Evolutionary conservation across 2,329 filamentous ascomycete species (phyloP), one percentile per base, ranked within the genome.

Genomic region (Colletotrichum echinochloae): DNA sequence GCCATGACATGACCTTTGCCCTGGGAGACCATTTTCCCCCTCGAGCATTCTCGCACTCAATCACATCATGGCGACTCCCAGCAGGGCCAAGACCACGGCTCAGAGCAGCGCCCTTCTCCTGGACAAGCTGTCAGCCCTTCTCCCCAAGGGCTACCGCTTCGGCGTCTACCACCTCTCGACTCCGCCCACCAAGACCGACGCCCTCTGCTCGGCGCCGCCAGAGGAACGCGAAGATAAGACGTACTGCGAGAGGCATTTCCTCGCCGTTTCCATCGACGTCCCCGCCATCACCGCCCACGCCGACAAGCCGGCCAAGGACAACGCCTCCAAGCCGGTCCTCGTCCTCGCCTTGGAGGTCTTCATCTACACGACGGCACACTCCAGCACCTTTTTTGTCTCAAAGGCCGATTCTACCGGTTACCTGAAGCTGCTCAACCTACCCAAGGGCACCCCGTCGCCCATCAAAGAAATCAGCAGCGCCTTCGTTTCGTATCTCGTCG

Each of bases 391-490:
- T 64, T 99, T 99, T 79, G 92, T 99, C 30, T 95, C 95, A 73
- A 99, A 99, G 81, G 96, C 96, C 59, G 96, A 99, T 82, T 98
- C 96, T 12, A 98, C 95, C 0, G 96, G 97, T 30, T 97, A 94
- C 78, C 83, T 98, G 12, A 85, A 90, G 74, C 84, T 92, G 2
- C 83, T 95, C 44, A 83, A 88, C 23, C 83, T 93, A 0, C 88
- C 90, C 20, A 87, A 83, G 74, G 85, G 88, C n/a, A 84, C 86
- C 0, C 84, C 88, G 0, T 96, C 93, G 4, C 94, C 94, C 0
- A 87, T 97, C 60, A 90, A 92, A 72, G 86, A 90, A 39, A 87
- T 97, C 54, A 92, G 91, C 57, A 89, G 90, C 6, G 88, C 90
- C 0, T 97, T 98, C 74, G 80, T 99, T 28, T 85, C 88, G 14